A percentile compares a stretch with the other conserved stretches of the same genome.
phyloP scores from a whole-genome alignment of 805 yeast genomes.

The Maudiozyma pseudohumilis region DNA sequence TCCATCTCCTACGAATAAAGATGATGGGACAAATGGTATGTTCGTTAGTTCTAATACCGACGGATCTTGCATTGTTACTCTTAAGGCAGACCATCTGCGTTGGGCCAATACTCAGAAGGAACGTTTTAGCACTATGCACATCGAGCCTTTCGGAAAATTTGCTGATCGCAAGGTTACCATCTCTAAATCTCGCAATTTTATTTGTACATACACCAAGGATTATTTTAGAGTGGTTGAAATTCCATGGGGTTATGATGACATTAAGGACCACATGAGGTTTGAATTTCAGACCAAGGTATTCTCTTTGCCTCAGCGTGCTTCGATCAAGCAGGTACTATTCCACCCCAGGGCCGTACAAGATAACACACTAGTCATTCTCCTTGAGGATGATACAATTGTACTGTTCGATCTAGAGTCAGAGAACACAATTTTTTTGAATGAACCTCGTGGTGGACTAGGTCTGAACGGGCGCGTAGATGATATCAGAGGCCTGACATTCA shows the following conservation, averaged over 20 bases:
- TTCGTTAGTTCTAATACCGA: neutral
- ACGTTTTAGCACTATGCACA: constrained; percentile 4
- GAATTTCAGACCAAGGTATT: constrained; percentile 2
- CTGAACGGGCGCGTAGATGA: constrained; percentile 14
- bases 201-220: constrained; percentile 14
- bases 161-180: constrained; percentile 2
- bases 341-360: constrained; percentile 29
- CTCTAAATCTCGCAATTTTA: constrained; percentile 14
- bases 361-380: constrained; percentile 18
- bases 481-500: constrained; percentile 17
- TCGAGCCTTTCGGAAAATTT: constrained; percentile 3
- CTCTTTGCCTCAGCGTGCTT: neutral
- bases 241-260: constrained; percentile 18
- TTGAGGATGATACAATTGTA: constrained; percentile 18
- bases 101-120: constrained; percentile 3
- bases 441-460: constrained; percentile 12
- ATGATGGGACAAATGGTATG: neutral
- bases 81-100: constrained; percentile 2
- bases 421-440: constrained; percentile 5
- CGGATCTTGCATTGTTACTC: neutral
- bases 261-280: neutral
- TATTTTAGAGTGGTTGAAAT: constrained; percentile 18
- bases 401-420: constrained; percentile 12
- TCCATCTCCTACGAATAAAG: neutral
- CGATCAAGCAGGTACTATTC: constrained; percentile 37